Base-by-base conservation (phyloP, 169 alveolate genomes). In the Babesia ovata region DNA sequence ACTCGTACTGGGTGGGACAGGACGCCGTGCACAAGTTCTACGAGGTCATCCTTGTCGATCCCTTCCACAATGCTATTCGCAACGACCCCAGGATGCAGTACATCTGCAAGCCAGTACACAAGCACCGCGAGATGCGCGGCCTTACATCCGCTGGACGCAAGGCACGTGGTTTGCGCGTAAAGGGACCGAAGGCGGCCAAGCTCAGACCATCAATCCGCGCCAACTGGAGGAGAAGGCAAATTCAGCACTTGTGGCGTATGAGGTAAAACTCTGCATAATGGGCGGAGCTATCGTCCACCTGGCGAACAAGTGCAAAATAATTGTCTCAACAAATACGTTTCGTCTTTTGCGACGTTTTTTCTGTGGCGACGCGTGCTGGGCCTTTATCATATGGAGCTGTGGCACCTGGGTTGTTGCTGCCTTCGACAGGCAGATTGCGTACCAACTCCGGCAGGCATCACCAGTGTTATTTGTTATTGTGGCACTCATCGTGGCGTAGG, bases 1-100 rank as follows among this genome's bases (percentile, higher is more conserved):
- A 98, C 96, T 95, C 99, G 79, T 98, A 98, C 95, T 98, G 99
- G 99, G 99, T 97, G 61, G 99, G 98, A 26, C 98, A 98, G 92
- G 99, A 98, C 86, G 99, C 99, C 70, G 94, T 95, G 59, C 95
- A 95, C 96, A 98, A 98, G 95, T 98, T 94, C 95, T 98, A 77
- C 89, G 99, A 98, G 91, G 99, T 97, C 84, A 96, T 98, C 78
- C 83, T 96, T 72, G 99, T 97, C 57, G 99, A 98, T 87, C 99
- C 99, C 50, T 75, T 87, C 87, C 99, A 98, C 94, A 93, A 93
- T 66, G 99, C 99, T 49, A 94, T 98, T 84, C 96, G 99, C 91
- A 96, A 96, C 83, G 99, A 96, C 90, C 97, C 99, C 29, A 95
- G 99, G 85, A 93, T 97, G 90, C 97, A 97, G 94, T 98, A 99